phyloP scores from a whole-genome alignment of 768 basidiomycete species.

The Boletus tylopilopsis region DNA sequence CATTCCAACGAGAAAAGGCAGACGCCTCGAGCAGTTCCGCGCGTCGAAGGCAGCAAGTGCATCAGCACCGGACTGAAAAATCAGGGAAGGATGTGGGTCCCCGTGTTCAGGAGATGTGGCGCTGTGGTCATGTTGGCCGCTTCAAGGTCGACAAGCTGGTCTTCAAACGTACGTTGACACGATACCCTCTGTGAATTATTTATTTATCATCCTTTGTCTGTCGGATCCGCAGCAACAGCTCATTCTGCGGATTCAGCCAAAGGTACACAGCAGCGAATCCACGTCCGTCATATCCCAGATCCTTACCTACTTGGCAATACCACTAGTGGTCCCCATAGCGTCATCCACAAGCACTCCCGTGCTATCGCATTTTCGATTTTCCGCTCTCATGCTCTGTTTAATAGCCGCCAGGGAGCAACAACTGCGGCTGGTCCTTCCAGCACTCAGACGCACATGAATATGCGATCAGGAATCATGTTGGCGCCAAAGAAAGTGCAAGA shows the following conservation, averaged over 20 bases:
- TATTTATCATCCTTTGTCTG: background rate
- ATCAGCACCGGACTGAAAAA: slow-evolving; percentile 15
- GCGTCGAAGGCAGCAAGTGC: slow-evolving; percentile 21
- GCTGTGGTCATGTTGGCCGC: slow-evolving; percentile 56
- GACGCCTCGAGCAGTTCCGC: slow-evolving; percentile 29
- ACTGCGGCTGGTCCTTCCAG: slow-evolving; percentile 2
- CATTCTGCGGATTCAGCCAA: slow-evolving; percentile 47
- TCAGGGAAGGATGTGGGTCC: slow-evolving; percentile 18
- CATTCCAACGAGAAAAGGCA: slow-evolving; percentile 51
- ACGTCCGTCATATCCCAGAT: slow-evolving; percentile 53
- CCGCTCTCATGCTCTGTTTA: slow-evolving; percentile 46
- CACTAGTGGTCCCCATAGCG: slow-evolving; percentile 55
- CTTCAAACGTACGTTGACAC: slow-evolving; percentile 32
- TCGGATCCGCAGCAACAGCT: slow-evolving; percentile 22
- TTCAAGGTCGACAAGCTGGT: slow-evolving; percentile 55
- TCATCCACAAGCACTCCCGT: slow-evolving; percentile 81
- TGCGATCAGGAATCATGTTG: slow-evolving; percentile 49
- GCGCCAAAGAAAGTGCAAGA: slow-evolving; percentile 76
- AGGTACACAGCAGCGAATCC: slow-evolving; percentile 65
- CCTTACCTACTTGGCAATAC: slow-evolving; percentile 40
- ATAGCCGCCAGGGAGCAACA: slow-evolving; percentile 13
- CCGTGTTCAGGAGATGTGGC: slow-evolving; percentile 58
- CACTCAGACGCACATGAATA: slow-evolving; percentile 24
- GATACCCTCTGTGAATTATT: background rate
- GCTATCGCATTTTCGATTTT: slow-evolving; percentile 77